Evolutionary conservation across 805 yeast species (phyloP).

Genomic region (Myxozyma udenii): DNA sequence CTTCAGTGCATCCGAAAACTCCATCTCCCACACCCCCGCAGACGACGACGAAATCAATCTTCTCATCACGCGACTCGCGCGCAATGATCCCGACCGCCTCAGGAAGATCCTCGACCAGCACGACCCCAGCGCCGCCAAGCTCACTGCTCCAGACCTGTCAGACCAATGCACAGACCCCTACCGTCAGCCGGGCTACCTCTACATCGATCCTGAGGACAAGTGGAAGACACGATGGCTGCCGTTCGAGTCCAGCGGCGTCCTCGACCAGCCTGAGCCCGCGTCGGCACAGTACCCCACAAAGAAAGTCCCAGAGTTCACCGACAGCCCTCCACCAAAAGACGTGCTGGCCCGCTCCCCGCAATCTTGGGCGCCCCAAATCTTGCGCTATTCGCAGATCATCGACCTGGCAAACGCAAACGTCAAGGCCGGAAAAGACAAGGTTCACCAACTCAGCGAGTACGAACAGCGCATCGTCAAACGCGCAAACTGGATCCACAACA

Average conservation of each 20-base stretch:
- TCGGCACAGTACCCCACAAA: slow-evolving; percentile 21
- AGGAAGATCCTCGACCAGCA: too few relatives aligned
- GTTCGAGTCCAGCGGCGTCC: slow-evolving; percentile 2
- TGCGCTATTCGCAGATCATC: slow-evolving; percentile 4
- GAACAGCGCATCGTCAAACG: slow-evolving; percentile 16
- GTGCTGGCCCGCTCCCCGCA: slow-evolving; percentile 11
- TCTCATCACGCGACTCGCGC: too few relatives aligned
- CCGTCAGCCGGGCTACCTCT: slow-evolving; percentile 21
- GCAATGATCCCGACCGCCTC: too few relatives aligned
- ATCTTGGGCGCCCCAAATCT: slow-evolving; percentile 15
- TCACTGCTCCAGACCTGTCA: too few relatives aligned
- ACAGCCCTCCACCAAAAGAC: slow-evolving; percentile 11
- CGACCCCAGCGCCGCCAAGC: too few relatives aligned
- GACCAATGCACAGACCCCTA: slow-evolving; percentile 23
- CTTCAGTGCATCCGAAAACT: too few relatives aligned
- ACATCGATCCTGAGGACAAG: slow-evolving; percentile 2
- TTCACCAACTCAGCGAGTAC: neutral
- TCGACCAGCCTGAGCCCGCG: slow-evolving; percentile 16
- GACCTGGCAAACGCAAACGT: neutral
- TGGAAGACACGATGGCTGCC: slow-evolving; percentile 20
- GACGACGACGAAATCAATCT: too few relatives aligned
- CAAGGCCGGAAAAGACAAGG: neutral
- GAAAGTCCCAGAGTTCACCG: slow-evolving; percentile 15
- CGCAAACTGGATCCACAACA: slow-evolving; percentile 24
- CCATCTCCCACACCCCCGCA: too few relatives aligned